Evolutionary conservation across 2,329 filamentous ascomycete species (phyloP), one percentile per base, ranked within the genome.

Genomic region (Metarhizium rileyi): DNA sequence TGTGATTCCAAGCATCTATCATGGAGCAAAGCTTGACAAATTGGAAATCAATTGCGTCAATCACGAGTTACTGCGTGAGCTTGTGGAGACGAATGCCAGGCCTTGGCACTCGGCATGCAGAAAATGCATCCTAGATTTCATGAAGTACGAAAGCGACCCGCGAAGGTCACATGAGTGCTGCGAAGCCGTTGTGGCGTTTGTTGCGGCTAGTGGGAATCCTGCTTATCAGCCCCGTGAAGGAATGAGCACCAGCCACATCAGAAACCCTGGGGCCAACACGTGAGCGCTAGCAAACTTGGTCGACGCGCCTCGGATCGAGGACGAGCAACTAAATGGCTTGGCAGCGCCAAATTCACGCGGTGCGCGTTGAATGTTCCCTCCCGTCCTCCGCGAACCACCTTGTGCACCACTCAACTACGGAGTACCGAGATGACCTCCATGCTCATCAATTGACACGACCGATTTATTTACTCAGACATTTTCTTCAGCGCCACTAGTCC

Each of bases 261-360:
- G 12, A 5, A 8, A 36, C 10, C 9, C 16, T 12, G 33, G 2
- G n/a, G 33, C 14, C 33, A 36, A 36, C 33, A 36, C 33, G n/a
- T 18, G 33, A 18, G 33, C 9, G 14, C 14, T 16, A 25, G 16
- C n/a, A 28, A 26, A n/a, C n/a, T n/a, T n/a, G n/a, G n/a, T 30
- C 14, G 54, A 58, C 58, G 59, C 59, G 55, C 51, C 48, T 47
- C 49, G 43, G 26, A 14, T 4, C 5, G 12, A 33, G 12, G 5
- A 14, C 30, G 27, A 28, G 27, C 27, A 28, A 28, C 27, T 28
- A 8, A n/a, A 7, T 27, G 9, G 8, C 16, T n/a, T n/a, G 42
- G 42, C 47, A 51, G 61, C 63, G 57, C 63, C 62, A 66, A 55
- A 61, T 58, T 56, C 50, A 64, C 63, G 63, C 64, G 64, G 56